Evolutionary conservation across 768 basidiomycete species (phyloP).

Genomic region (Mycena indigotica): DNA sequence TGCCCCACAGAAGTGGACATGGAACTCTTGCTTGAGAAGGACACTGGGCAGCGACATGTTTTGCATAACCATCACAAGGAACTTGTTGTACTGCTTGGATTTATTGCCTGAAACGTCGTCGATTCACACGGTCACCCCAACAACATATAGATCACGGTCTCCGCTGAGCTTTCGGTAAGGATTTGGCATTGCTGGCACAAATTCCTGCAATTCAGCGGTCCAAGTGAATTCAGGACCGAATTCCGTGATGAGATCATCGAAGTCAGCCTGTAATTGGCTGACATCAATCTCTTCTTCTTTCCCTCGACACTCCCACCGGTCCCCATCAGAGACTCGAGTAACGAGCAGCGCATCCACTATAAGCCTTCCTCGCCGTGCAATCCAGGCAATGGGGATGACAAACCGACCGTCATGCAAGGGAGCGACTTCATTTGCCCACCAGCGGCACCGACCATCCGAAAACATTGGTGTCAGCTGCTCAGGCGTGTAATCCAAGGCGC

Average conservation of each 20-base stretch:
- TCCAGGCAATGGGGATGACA: not conserved
- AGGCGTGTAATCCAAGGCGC: not conserved
- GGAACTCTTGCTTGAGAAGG: conserved; percentile 34
- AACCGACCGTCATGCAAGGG: not conserved
- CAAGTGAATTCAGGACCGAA: no score
- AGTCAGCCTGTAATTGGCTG: no score
- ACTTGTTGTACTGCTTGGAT: no score
- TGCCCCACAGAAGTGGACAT: conserved; percentile 29
- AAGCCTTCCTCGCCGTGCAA: not conserved
- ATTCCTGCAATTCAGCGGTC: no score
- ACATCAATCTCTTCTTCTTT: no score
- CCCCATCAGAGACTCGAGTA: no score
- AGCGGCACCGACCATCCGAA: not conserved
- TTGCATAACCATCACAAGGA: conserved; percentile 34
- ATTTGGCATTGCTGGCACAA: conserved; percentile 2
- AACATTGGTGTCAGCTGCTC: not conserved
- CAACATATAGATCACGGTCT: not conserved
- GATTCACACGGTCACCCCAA: conserved; percentile 1
- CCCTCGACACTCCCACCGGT: no score
- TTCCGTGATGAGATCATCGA: no score
- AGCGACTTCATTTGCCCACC: not conserved
- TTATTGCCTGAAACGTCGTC: conserved; percentile 39
- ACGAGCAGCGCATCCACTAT: no score
- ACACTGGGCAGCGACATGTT: conserved; percentile 32
- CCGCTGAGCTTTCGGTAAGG: not conserved